Conservation (phyloP, 2,329 filamentous ascomycete species). For the Parascedosporium putredinis region DNA sequence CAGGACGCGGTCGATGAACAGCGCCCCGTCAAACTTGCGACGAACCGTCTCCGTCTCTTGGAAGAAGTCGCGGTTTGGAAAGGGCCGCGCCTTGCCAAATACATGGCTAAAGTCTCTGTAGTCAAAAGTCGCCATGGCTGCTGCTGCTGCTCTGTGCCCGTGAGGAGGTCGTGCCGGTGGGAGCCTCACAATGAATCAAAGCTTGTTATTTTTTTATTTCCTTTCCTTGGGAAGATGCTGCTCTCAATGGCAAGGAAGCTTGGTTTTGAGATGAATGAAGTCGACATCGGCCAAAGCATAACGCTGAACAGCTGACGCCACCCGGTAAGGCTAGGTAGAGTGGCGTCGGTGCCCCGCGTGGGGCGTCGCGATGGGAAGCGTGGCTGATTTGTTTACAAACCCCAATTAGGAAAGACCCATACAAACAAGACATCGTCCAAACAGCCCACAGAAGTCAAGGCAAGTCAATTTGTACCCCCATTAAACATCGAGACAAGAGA, state of each 20-base stretch:
- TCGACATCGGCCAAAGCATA: no score
- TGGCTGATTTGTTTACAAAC: constrained; percentile 28
- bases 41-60: constrained; percentile 57
- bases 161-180: no score
- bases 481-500: neutral
- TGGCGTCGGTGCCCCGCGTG: constrained; percentile 2
- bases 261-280: no score
- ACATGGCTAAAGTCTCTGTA: constrained; percentile 58
- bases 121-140: constrained; percentile 41
- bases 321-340: no score
- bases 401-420: constrained; percentile 20
- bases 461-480: constrained; percentile 1
- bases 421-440: constrained; percentile 5
- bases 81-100: constrained; percentile 50
- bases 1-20: constrained; percentile 74
- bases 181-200: no score
- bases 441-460: no score
- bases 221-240: no score
- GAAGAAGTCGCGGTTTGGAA: constrained; percentile 46
- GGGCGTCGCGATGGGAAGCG: neutral
- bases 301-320: neutral
- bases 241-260: no score
- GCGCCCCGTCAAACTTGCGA: constrained; percentile 54
- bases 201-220: no score
- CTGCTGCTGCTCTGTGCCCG: neutral